Conservation (phyloP, 1,139 yeast genomes). For the Sugiyamaella pinicola region DNA sequence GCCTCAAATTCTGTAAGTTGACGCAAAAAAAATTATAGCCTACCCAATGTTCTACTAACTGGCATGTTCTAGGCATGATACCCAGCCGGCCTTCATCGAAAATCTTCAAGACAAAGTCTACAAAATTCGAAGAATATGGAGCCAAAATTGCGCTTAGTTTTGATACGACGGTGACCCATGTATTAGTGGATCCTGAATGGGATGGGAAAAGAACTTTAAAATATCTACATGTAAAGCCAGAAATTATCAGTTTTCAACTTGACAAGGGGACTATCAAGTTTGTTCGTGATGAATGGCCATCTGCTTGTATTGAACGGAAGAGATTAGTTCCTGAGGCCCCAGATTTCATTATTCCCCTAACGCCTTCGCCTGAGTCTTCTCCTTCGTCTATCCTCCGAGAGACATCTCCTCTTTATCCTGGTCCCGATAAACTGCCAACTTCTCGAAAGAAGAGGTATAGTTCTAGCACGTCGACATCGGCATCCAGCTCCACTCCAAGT, state of each 20-base stretch:
- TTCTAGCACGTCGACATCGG: background rate
- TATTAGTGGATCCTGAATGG: slow-evolving; percentile 38
- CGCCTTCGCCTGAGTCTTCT: slow-evolving; percentile 4
- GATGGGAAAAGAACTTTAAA: slow-evolving; percentile 19
- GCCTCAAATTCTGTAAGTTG: slow-evolving; percentile 26
- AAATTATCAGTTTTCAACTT: background rate
- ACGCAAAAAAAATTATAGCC: background rate
- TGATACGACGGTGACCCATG: slow-evolving; percentile 36
- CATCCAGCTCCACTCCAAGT: no score
- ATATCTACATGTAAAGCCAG: slow-evolving; percentile 5
- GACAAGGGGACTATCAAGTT: slow-evolving; percentile 22
- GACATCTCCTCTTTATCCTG: background rate
- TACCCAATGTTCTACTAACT: slow-evolving; percentile 6
- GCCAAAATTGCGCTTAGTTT: slow-evolving; percentile 39
- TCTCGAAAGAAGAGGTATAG: background rate
- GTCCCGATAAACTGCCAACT: background rate
- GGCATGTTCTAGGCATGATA: slow-evolving; percentile 17
- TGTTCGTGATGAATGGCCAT: slow-evolving; percentile 44
- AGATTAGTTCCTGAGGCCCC: slow-evolving; percentile 30
- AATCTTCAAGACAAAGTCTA: slow-evolving; percentile 11
- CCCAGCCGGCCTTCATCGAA: slow-evolving; percentile 22
- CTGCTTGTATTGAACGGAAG: slow-evolving; percentile 42
- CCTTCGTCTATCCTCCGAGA: background rate
- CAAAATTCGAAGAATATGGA: slow-evolving; percentile 38
- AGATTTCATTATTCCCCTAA: background rate